phyloP scores from a whole-genome alignment of 108 stramenopile species.

The Conticribra weissflogii region DNA sequence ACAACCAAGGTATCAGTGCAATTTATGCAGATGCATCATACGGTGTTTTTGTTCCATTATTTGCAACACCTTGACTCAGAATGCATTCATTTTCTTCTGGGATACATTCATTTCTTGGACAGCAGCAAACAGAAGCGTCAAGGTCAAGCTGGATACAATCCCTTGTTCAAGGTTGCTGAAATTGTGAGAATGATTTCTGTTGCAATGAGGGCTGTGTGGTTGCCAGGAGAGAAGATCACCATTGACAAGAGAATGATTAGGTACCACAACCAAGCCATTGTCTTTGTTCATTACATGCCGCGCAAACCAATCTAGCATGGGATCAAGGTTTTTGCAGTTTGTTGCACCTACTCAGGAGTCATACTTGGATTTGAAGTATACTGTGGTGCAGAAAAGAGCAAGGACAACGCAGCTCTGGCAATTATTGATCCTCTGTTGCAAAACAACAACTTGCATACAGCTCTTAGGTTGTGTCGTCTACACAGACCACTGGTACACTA shows the following conservation, averaged over 20 bases:
- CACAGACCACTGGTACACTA: not conserved
- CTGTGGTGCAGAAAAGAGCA: not conserved
- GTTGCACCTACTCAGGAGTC: not conserved
- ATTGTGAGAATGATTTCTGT: not conserved
- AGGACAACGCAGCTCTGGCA: not conserved
- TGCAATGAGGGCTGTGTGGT: constrained; percentile 6
- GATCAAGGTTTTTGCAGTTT: not conserved
- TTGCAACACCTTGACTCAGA: constrained; percentile 4
- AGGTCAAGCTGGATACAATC: constrained; percentile 6
- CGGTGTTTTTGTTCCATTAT: constrained; percentile 12
- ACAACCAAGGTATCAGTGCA: not conserved
- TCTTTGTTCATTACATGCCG: constrained; percentile 22
- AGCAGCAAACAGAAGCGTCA: not conserved
- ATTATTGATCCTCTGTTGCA: not conserved
- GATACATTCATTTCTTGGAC: constrained; percentile 17
- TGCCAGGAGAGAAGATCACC: constrained; percentile 1
- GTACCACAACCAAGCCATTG: constrained; percentile 9
- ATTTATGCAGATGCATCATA: not conserved
- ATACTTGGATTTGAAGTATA: not conserved
- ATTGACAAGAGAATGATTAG: constrained; percentile 20
- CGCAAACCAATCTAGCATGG: not conserved
- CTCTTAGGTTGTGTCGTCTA: not conserved
- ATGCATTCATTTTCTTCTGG: constrained; percentile 10
- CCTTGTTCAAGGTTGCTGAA: constrained; percentile 7
- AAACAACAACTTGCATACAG: not conserved